Base-by-base conservation (phyloP, 2,329 filamentous ascomycete genomes). In the Trichophyton rubrum region DNA sequence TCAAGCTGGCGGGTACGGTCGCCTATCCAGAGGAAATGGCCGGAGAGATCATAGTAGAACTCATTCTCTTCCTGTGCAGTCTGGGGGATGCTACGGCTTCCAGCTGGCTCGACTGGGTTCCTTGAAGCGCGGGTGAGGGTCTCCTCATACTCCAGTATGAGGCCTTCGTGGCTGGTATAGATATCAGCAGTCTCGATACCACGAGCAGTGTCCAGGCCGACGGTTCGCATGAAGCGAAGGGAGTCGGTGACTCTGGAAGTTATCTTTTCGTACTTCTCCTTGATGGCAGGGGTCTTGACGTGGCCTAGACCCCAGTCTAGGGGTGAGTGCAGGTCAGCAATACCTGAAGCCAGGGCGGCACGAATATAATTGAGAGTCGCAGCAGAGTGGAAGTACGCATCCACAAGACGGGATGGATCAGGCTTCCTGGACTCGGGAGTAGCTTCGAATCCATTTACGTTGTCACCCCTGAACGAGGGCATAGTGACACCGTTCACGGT, bases 11-110 rank as follows among this genome's bases (percentile, higher is more conserved):
- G 85, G 1, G 93, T 99, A 65, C 93, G 88, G 74, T 99, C 93
- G 60, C 93, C 93, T 68, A 99, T 95, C 93, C 93, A 99, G 72
- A 99, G 82, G 78, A 99, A 97, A 72, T 99, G 93, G 0, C 90
- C 89, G 3, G 90, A 95, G 0, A 92, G 97, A 75, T 96, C 88
- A 77, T 95, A 97, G 81, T 89, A 95, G 68, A 86, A 85, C 68
- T 82, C 83, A 15, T 74, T 71, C 58, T 75, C 66, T 70, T 65
- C 58, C 70, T 56, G 68, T 64, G 4, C 68, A 62, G 13, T 62
- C 49, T 60, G 69, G 63, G 65, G 33, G 33, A 38, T 68, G 61
- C 55, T 43, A 49, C 63, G 65, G 17, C 11, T n/a, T 13, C 33
- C 22, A 27, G 71, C 67, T 62, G 69, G 67, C 59, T 60, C n/a